These are phyloP conservation scores for Cercospora canescens DNA, from an alignment of 2,329 filamentous ascomycete genomes.

Conservation along the genomic window DNA sequence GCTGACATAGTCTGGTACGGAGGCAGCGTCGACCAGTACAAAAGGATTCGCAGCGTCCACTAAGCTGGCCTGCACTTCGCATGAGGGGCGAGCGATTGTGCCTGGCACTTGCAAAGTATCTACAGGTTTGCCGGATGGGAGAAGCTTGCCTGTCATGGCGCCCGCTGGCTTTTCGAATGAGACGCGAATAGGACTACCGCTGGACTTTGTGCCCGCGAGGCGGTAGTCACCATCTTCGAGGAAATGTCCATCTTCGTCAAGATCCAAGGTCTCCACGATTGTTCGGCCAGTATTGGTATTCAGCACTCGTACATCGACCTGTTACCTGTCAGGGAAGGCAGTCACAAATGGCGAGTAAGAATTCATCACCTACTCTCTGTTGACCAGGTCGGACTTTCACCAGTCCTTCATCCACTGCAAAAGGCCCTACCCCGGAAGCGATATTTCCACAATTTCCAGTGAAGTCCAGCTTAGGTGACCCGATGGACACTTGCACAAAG, in stretches of 20 bases:
- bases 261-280: slow-evolving; percentile 27
- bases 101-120: slow-evolving; percentile 24
- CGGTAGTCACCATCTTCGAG: slow-evolving; percentile 26
- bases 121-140: slow-evolving; percentile 20
- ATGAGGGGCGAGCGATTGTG: slow-evolving; percentile 14
- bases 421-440: slow-evolving; percentile 27
- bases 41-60: slow-evolving; percentile 29
- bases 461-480: slow-evolving; percentile 24
- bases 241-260: slow-evolving; percentile 28
- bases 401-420: slow-evolving; percentile 28
- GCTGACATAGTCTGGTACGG: slow-evolving; percentile 15
- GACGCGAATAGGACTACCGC: slow-evolving; percentile 23
- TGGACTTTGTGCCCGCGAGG: slow-evolving; percentile 18
- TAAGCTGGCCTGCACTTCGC: slow-evolving; percentile 21
- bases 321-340: neutral
- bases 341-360: neutral
- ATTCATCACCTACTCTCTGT: neutral
- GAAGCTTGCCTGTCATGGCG: slow-evolving; percentile 25
- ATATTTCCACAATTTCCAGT: slow-evolving; percentile 31
- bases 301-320: slow-evolving; percentile 26
- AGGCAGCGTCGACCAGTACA: slow-evolving; percentile 17
- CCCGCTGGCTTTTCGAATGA: slow-evolving; percentile 23
- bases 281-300: slow-evolving; percentile 29
- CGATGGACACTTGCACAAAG: slow-evolving; percentile 26
- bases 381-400: slow-evolving; percentile 21